These are phyloP conservation scores for Arthromyces matolae DNA, from an alignment of 768 basidiomycete genomes.

Conservation along the genomic window DNA sequence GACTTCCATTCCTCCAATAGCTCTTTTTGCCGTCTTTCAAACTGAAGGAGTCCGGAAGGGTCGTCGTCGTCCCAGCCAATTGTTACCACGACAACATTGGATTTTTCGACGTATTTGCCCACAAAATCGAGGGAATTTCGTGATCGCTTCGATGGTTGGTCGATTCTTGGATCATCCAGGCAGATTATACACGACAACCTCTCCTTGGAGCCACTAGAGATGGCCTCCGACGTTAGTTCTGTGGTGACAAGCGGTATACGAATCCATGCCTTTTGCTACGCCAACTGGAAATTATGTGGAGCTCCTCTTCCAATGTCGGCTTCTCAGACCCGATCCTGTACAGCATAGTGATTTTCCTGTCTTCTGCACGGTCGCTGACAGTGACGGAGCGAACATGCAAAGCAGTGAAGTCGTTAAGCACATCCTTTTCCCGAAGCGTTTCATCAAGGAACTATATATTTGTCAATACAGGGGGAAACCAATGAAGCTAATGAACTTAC, in stretches of 20 bases:
- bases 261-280: constrained; percentile 9
- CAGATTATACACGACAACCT: constrained; percentile 13
- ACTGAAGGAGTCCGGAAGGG: neutral
- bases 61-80: constrained; percentile 10
- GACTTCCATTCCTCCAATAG: constrained; percentile 10
- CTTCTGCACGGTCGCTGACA: neutral
- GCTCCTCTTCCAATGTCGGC: constrained; percentile 7
- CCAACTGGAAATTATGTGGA: constrained; percentile 7
- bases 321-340: constrained; percentile 5
- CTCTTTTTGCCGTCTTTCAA: constrained; percentile 8
- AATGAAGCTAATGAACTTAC: too few species aligned
- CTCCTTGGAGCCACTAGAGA: neutral
- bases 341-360: constrained; percentile 7
- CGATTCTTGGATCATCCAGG: constrained; percentile 5
- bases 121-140: constrained; percentile 4
- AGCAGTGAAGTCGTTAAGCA: neutral
- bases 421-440: neutral
- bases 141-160: constrained; percentile 2
- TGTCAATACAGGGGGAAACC: too few species aligned
- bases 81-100: constrained; percentile 7
- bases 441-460: constrained; percentile 12
- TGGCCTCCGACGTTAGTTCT: neutral
- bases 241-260: too few species aligned
- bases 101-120: constrained; percentile 6
- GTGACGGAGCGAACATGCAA: constrained; percentile 3